These are phyloP conservation scores for Strobilomyces confusus DNA, from an alignment of 768 basidiomycete species.

Conservation along the genomic window DNA sequence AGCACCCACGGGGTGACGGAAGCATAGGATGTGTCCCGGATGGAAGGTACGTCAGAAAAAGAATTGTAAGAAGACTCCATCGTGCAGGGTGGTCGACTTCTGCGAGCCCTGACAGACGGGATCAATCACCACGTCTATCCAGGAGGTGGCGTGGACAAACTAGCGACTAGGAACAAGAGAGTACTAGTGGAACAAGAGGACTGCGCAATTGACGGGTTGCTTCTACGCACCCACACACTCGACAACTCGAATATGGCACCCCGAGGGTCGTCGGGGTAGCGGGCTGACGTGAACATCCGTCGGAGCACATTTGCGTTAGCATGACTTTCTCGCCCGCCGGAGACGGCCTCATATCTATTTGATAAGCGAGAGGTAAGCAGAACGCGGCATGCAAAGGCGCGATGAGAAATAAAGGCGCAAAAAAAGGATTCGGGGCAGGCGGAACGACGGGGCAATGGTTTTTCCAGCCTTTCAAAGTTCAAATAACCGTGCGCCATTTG, in stretches of 20 bases:
- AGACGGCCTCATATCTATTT: neutral
- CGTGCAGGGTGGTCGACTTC: slow-evolving; percentile 1
- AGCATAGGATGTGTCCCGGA: neutral
- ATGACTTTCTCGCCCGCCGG: neutral
- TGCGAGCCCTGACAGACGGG: neutral
- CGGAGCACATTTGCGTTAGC: neutral
- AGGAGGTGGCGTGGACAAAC: neutral
- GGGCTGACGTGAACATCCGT: neutral
- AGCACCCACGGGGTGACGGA: neutral
- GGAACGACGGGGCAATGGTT: neutral
- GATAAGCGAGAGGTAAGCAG: neutral
- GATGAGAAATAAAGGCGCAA: slow-evolving; percentile 1
- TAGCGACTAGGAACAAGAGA: neutral
- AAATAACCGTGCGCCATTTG: neutral
- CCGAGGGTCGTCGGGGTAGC: neutral
- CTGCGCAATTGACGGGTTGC: neutral
- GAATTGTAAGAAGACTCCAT: neutral
- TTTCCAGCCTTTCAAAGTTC: neutral
- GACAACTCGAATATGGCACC: neutral
- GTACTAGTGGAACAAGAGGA: neutral
- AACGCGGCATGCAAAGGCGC: neutral
- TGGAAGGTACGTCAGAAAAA: neutral
- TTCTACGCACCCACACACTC: neutral
- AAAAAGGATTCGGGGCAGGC: neutral
- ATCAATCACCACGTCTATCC: neutral